Evolutionary conservation across 257 asterid species (phyloP), one percentile per base, ranked within the genome.

Genomic region (Eustoma russellianum): DNA sequence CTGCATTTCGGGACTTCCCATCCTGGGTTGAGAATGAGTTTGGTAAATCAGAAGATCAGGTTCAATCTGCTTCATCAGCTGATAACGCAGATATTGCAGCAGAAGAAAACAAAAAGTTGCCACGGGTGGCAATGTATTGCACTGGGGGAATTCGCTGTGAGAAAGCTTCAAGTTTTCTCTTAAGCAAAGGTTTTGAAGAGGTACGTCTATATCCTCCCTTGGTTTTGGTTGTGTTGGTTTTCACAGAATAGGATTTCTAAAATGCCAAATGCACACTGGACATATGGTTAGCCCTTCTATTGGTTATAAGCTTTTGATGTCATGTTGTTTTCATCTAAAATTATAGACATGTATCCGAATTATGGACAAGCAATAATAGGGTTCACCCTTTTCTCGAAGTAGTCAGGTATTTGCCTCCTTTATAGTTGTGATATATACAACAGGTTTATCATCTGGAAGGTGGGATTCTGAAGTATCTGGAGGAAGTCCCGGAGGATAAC

Each of bases 61-160:
- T 60, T 40, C 65, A 57, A 35, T 62, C 72, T 14, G 66, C 66
- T 45, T 63, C 57, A 72, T 57, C 73, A 33, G 45, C 60, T 56
- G 78, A 65, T 64, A 56, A 55, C 44, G 49, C 62, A 30, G 79
- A 62, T 44, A 74, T 43, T 35, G 72, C 60, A 61, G 75, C 64
- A 71, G 67, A 6, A 19, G 84, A 73, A 55, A 73, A 74, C 67
- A 81, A 74, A 66, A 76, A 49, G 64, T 86, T 61, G 24, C 73
- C 97, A 46, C 80, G 81, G 33, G 94, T 92, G 58, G 98, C 98
- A 53, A 92, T 92, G 97, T 92, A 92, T 80, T 92, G 98, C 58
- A 92, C 99, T 8, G 97, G 99, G 67, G 99, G 99, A 48, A 92
- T 92, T 52, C 90, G 99, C 48, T 92, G 97, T 49, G 99, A 92